Evolutionary conservation across 2,329 filamentous ascomycete species (phyloP), one percentile per base, ranked within the genome.

Genomic region (Calonectria naviculata): DNA sequence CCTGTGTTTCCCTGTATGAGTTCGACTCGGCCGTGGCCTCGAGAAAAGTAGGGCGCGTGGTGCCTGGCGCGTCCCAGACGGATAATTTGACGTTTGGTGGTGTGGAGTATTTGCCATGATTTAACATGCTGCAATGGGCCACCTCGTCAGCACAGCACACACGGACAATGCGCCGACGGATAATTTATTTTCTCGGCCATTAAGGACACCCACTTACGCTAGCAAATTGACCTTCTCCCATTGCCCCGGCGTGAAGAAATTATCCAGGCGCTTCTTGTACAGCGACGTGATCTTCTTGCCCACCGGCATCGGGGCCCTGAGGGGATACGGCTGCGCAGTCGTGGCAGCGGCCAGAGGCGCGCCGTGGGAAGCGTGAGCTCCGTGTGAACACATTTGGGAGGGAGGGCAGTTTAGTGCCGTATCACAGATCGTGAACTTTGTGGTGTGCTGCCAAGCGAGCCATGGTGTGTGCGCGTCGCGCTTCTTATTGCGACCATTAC

Each of bases 151-250:
- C 61, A 54, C 21, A n/a, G 47, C 17, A 38, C 15, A 52, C 61
- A 36, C 34, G n/a, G 17, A 29, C 26, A 34, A 52, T 24, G 26
- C 19, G 8, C 21, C 21, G 38, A 38, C 44, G 17, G 46, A 60
- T 42, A n/a, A 49, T 17, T 9, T n/a, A n/a, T n/a, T n/a, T n/a
- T n/a, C 63, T 5, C 34, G 44, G 52, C 52, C 58, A 62, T n/a
- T 4, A 15, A 24, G 52, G 52, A 42, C 38, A 65, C 41, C 10
- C 28, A 29, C 74, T 42, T 63, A 75, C 71, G 73, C 64, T 8
- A 75, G 52, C 15, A 74, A 21, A 29, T 75, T 75, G 21, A 73
- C 74, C 24, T 75, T 75, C n/a, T 75, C 72, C 73, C 73, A 74
- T 74, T 74, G 73, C 44, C 74, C 74, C 31, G 61, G 73, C 6